Evolutionary conservation across 352 stramenopile genomes (phyloP), one percentile per base, ranked within the genome.

Genomic region (Phytophthora pistaciae): DNA sequence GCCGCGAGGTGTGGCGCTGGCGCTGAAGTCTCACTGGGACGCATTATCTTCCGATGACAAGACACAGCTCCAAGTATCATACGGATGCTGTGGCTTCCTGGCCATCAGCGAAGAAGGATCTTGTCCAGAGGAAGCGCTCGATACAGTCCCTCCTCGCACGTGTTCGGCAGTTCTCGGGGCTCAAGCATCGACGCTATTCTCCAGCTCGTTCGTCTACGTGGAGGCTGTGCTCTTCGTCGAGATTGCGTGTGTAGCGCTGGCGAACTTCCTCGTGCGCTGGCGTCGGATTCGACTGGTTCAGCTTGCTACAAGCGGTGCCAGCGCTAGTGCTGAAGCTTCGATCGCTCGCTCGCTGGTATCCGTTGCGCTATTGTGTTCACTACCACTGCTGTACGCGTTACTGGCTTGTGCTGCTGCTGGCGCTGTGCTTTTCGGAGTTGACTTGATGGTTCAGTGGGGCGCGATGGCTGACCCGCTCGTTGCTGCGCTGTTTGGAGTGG

Each of bases 191-290:
- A 29, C 42, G 18, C 63, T 91, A 18, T 89, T 89, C 48, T 50
- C 52, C 1, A 72, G 52, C 16, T 73, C 83, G 16, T 83, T 90
- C 40, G 29, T 53, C 20, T 87, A 84, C 40, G n/a, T 90, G 2
- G 21, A 80, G 33, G 29, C 60, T 16, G 29, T 88, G 5, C 38
- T 87, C 13, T 36, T 85, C 5, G 71, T 76, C 11, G 77, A 91
- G 57, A 64, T 78, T 6, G 49, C 53, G 4, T 82, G 72, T 7
- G 64, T 91, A 13, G 68, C 58, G 10, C 25, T 87, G 5, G 77
- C 78, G 7, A 89, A 88, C 20, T 63, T 85, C 11, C 73, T 91
- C n/a, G 68, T 91, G 42, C 74, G 79, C 13, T 91, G 83, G 83
- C 72, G 83, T 1, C 54, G 58, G 3, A 60, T 91, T 49, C 80